Evolutionary conservation across 2,329 filamentous ascomycete species (phyloP).

Genomic region (Epichloe sylvatica): DNA sequence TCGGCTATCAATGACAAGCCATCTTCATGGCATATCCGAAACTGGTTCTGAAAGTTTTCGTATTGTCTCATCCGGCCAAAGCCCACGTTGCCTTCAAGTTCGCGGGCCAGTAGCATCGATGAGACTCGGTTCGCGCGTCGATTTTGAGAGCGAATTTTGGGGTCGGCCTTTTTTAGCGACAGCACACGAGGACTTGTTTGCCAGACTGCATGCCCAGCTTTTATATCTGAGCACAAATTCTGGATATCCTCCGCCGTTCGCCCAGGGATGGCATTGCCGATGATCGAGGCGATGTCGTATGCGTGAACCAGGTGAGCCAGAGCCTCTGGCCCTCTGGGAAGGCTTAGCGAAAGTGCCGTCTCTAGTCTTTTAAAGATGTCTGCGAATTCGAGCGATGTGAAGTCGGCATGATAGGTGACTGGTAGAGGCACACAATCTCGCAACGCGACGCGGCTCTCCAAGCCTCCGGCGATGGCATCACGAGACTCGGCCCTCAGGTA

Average conservation of each 20-base stretch:
- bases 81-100: slow-evolving; percentile 31
- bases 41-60: slow-evolving; percentile 31
- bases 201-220: slow-evolving; percentile 9
- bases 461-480: slow-evolving; percentile 15
- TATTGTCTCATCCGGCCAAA: slow-evolving; percentile 28
- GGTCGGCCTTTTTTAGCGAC: slow-evolving; percentile 10
- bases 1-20: slow-evolving; percentile 34
- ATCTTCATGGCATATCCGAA: slow-evolving; percentile 36
- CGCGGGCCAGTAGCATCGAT: slow-evolving; percentile 33
- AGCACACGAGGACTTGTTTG: slow-evolving; percentile 10
- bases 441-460: slow-evolving; percentile 4
- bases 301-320: slow-evolving; percentile 10
- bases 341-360: slow-evolving; percentile 4
- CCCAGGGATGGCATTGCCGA: slow-evolving; percentile 11
- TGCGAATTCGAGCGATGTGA: slow-evolving; percentile 24
- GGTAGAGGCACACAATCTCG: slow-evolving; percentile 4
- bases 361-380: slow-evolving; percentile 13
- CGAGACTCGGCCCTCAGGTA: slow-evolving; percentile 16
- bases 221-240: slow-evolving; percentile 20
- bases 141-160: slow-evolving; percentile 5
- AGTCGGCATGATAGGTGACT: slow-evolving; percentile 31
- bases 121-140: slow-evolving; percentile 18
- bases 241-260: slow-evolving; percentile 15
- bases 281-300: slow-evolving; percentile 12
- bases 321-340: slow-evolving; percentile 9